Conservation (phyloP, 169 alveolate species). For the Eimeria acervulina region DNA sequence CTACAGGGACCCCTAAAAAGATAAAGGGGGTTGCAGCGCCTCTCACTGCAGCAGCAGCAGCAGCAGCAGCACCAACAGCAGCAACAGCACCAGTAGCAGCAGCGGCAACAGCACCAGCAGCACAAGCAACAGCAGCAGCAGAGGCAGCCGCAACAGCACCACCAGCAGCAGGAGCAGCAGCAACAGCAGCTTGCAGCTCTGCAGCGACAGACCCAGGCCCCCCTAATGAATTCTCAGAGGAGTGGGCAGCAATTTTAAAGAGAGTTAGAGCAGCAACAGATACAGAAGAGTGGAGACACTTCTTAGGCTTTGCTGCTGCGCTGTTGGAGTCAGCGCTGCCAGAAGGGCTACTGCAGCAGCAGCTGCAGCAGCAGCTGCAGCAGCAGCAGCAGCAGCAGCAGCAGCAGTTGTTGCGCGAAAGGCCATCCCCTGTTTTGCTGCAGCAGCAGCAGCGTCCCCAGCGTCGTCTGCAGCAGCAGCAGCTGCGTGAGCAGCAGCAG, state of each 20-base stretch:
- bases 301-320: constrained; percentile 41
- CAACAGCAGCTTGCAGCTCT: background rate
- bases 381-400: constrained; percentile 11
- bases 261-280: background rate
- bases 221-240: background rate
- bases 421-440: background rate
- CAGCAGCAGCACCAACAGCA: background rate
- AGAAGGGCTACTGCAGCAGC: constrained; percentile 18
- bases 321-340: constrained; percentile 26
- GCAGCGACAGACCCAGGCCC: background rate
- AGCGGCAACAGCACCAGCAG: background rate
- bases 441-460: background rate
- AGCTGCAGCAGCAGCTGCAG: background rate
- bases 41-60: background rate
- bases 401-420: background rate
- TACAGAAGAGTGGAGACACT: constrained; percentile 35
- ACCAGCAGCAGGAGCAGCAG: background rate
- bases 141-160: background rate
- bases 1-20: background rate
- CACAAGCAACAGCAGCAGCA: background rate
- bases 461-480: constrained; percentile 1
- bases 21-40: background rate
- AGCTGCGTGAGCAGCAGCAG: constrained; percentile 13
- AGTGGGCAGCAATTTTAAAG: background rate
- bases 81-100: background rate